Conservation (phyloP, 768 basidiomycete species). For the Suillus spraguei region DNA sequence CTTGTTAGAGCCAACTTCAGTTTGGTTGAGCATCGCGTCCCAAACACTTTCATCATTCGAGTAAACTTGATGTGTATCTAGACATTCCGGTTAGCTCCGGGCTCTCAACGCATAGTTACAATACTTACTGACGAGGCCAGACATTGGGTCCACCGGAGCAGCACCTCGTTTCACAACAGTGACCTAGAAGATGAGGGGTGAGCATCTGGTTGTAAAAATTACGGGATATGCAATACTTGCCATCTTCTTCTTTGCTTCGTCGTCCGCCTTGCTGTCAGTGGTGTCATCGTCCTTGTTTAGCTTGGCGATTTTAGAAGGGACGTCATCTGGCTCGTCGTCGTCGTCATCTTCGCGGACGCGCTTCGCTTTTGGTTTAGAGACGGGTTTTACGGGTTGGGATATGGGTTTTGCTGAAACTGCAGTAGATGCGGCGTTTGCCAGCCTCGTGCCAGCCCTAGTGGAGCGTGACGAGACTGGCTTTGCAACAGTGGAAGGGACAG, state of each 20-base stretch:
- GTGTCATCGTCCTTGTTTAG: conserved; percentile 25
- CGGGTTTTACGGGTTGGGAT: conserved; percentile 20
- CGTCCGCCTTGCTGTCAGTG: conserved; percentile 25
- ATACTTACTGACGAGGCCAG: conserved; percentile 47
- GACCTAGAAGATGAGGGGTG: conserved; percentile 35
- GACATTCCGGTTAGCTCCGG: background rate
- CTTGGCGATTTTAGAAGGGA: conserved; percentile 24
- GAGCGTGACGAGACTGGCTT: conserved; percentile 22
- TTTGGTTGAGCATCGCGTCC: conserved; percentile 69
- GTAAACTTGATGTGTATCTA: conserved; percentile 57
- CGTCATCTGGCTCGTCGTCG: conserved; percentile 12
- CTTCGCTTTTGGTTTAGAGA: conserved; percentile 30
- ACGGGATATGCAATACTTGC: conserved; percentile 25
- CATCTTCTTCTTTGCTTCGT: conserved; percentile 44
- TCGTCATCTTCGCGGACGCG: conserved; percentile 19
- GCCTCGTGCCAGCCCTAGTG: conserved; percentile 40
- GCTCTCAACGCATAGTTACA: conserved; percentile 1
- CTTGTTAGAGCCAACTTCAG: conserved; percentile 47
- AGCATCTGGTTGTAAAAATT: background rate
- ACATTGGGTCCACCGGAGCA: conserved; percentile 55
- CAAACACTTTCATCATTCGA: conserved; percentile 43
- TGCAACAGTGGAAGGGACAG: conserved; percentile 32
- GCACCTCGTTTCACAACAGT: conserved; percentile 54
- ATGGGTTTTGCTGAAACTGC: conserved; percentile 26
- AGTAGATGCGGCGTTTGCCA: conserved; percentile 20